A percentile compares a stretch with the other conserved stretches of the same genome.
Evolutionary conservation across 371 early-diverging fungal species (phyloP).

Genomic region (Syncephalastrum sp.): DNA sequence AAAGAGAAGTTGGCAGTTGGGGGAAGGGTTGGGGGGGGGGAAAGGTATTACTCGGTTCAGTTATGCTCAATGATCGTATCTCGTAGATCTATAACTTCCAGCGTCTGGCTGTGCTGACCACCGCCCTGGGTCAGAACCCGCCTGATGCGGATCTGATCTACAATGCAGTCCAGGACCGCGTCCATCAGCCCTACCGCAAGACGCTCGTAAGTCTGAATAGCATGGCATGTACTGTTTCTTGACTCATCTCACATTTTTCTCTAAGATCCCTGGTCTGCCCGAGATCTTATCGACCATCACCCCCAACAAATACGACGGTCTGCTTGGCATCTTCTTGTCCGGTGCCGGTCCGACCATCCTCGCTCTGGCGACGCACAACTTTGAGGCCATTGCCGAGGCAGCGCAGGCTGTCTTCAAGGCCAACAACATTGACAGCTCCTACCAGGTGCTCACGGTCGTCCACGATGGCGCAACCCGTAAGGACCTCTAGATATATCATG

Average conservation of each 20-base stretch:
- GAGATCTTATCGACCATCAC: conserved; percentile 75
- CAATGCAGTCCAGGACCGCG: conserved; percentile 90
- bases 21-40: too few species aligned
- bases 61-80: background rate
- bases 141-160: conserved; percentile 74
- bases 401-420: conserved; percentile 66
- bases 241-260: background rate
- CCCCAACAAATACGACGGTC: conserved; percentile 74
- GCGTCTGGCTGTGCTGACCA: conserved; percentile 84
- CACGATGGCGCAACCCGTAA: conserved; percentile 63
- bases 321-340: conserved; percentile 90
- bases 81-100: conserved; percentile 89
- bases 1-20: too few species aligned
- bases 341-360: conserved; percentile 97
- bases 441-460: conserved; percentile 76
- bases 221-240: background rate
- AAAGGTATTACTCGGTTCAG: background rate
- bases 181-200: conserved; percentile 94
- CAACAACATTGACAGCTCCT: conserved; percentile 64
- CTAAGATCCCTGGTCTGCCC: conserved; percentile 85
- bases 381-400: conserved; percentile 69
- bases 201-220: conserved; percentile 62
- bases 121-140: conserved; percentile 71
- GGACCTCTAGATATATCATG: conserved; percentile 11
- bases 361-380: conserved; percentile 77